Percentiles rank a stretch among this genome's conserved stretches.
Conservation (phyloP, 2,329 filamentous ascomycete species). For the Cladosporium sp. region DNA sequence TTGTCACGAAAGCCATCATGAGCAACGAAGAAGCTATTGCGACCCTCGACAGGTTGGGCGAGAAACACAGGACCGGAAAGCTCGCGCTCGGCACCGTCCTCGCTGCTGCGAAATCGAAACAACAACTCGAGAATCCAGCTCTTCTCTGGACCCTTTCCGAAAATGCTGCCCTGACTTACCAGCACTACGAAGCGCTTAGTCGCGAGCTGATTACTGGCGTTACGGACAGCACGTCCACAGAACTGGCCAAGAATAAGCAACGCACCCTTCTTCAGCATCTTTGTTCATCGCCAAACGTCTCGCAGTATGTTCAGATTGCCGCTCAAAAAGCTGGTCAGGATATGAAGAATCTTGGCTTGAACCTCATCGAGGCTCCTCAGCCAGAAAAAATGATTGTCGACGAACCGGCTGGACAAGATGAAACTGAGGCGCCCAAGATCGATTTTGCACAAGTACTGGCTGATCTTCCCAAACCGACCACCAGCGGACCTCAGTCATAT, state of each 20-base stretch:
- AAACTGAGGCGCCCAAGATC: neutral
- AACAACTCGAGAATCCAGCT: constrained; percentile 4
- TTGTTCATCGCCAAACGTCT: neutral
- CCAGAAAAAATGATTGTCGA: constrained; percentile 2
- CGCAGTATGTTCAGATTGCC: constrained; percentile 6
- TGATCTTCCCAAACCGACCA: constrained; percentile 2
- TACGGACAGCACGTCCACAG: neutral
- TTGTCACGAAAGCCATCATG: constrained; percentile 7
- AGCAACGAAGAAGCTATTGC: constrained; percentile 6
- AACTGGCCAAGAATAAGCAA: constrained; percentile 7
- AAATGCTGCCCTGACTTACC: neutral
- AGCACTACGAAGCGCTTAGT: constrained; percentile 6
- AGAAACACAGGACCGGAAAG: constrained; percentile 14
- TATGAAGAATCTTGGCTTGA: constrained; percentile 8
- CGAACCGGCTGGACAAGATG: neutral
- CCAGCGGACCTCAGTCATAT: neutral
- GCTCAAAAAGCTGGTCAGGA: constrained; percentile 1
- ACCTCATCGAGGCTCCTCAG: constrained; percentile 7
- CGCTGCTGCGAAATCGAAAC: constrained; percentile 2
- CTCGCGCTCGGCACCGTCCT: constrained; percentile 21
- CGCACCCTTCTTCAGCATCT: constrained; percentile 5
- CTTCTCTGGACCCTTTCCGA: constrained; percentile 9
- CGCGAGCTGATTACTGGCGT: constrained; percentile 6
- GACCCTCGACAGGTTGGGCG: constrained; percentile 6
- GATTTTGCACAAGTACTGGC: constrained; percentile 4